A percentile compares a stretch with the other conserved stretches of the same genome.
These are phyloP conservation scores for Rosellinia necatrix DNA, from an alignment of 2,329 filamentous ascomycete genomes.

Conservation along the genomic window DNA sequence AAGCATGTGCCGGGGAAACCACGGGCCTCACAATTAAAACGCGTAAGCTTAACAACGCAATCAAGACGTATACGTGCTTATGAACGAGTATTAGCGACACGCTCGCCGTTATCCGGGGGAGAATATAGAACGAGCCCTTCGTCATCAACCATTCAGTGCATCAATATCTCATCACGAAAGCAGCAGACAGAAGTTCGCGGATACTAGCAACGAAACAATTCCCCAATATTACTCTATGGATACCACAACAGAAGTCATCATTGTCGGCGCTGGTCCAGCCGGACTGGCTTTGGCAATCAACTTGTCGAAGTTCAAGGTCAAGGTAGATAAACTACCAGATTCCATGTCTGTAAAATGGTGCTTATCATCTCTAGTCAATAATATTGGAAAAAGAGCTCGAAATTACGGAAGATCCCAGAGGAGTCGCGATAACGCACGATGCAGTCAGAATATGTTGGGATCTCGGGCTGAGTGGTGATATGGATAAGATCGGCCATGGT, in stretches of 20 bases:
- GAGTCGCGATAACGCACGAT: constrained; percentile 33
- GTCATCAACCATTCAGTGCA: not conserved
- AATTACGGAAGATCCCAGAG: constrained; percentile 34
- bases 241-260: constrained; percentile 34
- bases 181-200: not conserved
- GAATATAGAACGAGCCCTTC: not conserved
- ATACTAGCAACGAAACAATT: not conserved
- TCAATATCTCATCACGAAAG: not conserved
- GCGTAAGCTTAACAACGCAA: no score
- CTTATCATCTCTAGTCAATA: constrained; percentile 26
- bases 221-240: constrained; percentile 22
- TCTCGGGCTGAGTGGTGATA: constrained; percentile 29
- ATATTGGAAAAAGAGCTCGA: constrained; percentile 33
- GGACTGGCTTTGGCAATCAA: constrained; percentile 32
- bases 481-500: constrained; percentile 34
- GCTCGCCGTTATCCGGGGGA: not conserved
- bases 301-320: constrained; percentile 32
- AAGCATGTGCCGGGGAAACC: constrained; percentile 5
- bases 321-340: constrained; percentile 21
- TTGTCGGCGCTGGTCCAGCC: constrained; percentile 35
- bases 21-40: not conserved
- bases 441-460: constrained; percentile 34
- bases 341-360: not conserved
- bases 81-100: not conserved
- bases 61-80: not conserved